phyloP scores from a whole-genome alignment of 78 protist genomes.

The Dictyostelium brefeldianum region DNA sequence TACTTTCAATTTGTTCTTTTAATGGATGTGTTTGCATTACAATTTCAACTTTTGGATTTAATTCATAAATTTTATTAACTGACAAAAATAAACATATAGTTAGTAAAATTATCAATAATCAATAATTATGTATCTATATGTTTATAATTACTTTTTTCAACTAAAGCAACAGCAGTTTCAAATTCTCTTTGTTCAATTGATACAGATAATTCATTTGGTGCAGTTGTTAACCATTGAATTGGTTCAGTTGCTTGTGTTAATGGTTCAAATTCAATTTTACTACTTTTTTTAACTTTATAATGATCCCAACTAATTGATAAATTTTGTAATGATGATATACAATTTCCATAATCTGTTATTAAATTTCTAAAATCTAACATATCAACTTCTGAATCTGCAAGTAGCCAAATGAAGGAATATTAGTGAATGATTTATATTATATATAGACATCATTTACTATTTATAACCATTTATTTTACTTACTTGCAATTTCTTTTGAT shows the following conservation, averaged over 20 bases:
- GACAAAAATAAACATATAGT: neutral
- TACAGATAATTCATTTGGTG: constrained; percentile 52
- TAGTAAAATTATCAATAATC: neutral
- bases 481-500: constrained; percentile 81
- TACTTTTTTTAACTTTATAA: constrained; percentile 46
- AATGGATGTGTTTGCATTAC: constrained; percentile 82
- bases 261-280: constrained; percentile 56
- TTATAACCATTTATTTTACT: neutral
- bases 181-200: constrained; percentile 76
- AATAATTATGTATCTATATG: neutral
- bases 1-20: constrained; percentile 49
- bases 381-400: constrained; percentile 74
- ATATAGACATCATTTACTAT: neutral
- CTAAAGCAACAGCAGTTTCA: constrained; percentile 54
- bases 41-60: constrained; percentile 76
- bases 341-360: constrained; percentile 65
- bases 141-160: constrained; percentile 32
- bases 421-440: too few relatives aligned
- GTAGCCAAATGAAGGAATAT: too few relatives aligned
- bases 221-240: constrained; percentile 78
- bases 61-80: constrained; percentile 66
- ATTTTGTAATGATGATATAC: constrained; percentile 53
- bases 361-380: constrained; percentile 79
- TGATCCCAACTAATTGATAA: constrained; percentile 72
- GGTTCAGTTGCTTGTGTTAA: constrained; percentile 54